Conservation (phyloP, 768 basidiomycete genomes). For the Mycena olivaceomarginata region DNA sequence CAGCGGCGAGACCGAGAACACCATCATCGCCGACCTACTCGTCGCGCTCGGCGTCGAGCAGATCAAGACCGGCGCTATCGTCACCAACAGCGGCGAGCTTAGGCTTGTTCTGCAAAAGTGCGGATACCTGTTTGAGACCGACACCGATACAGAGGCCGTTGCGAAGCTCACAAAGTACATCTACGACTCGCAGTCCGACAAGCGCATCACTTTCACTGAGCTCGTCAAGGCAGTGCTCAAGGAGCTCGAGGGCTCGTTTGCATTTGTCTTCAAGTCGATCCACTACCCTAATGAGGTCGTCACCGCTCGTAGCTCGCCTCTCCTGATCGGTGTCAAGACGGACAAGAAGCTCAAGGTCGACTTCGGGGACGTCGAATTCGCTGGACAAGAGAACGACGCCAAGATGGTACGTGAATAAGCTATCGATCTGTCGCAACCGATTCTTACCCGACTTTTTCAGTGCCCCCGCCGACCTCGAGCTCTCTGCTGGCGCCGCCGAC, state of each 20-base stretch:
- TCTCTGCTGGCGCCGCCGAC: slow-evolving; percentile 80
- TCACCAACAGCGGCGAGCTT: slow-evolving; percentile 94
- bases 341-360: slow-evolving; percentile 99
- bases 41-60: slow-evolving; percentile 95
- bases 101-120: slow-evolving; percentile 95
- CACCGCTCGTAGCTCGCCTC: slow-evolving; percentile 96
- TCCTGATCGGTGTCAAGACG: slow-evolving; percentile 98
- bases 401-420: slow-evolving; percentile 60
- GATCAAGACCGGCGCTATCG: slow-evolving; percentile 99
- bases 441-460: slow-evolving; percentile 46
- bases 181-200: slow-evolving; percentile 93
- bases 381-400: slow-evolving; percentile 77
- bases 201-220: slow-evolving; percentile 91
- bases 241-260: slow-evolving; percentile 99
- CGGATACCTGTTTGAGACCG: slow-evolving; percentile 94
- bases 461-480: slow-evolving; percentile 72
- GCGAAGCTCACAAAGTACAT: slow-evolving; percentile 98
- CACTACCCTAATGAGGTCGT: slow-evolving; percentile 98
- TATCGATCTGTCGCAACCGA: slow-evolving; percentile 9
- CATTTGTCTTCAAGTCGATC: slow-evolving; percentile 97
- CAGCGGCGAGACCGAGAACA: slow-evolving; percentile 98
- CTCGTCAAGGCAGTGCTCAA: slow-evolving; percentile 97
- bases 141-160: slow-evolving; percentile 98
- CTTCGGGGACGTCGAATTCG: slow-evolving; percentile 98
- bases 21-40: slow-evolving; percentile 95